Percentiles rank a stretch among this genome's conserved stretches.
Conservation (phyloP, 768 basidiomycete species). For the Amanita jacksonii region DNA sequence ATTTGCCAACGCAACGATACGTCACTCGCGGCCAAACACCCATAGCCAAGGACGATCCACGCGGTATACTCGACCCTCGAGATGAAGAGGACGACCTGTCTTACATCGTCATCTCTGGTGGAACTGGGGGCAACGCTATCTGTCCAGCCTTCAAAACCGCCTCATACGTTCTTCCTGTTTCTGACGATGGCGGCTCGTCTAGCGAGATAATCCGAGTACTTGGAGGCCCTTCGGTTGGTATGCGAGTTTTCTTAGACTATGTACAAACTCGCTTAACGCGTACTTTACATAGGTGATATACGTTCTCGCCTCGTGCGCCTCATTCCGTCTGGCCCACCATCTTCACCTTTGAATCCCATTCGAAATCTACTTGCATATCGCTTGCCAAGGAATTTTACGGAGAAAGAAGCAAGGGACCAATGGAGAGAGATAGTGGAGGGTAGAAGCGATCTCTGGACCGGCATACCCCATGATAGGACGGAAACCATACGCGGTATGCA, state of each 20-base stretch:
- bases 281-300: slow-evolving; percentile 59
- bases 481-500: slow-evolving; percentile 76
- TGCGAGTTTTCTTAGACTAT: slow-evolving; percentile 6
- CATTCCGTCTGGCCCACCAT: slow-evolving; percentile 55
- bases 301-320: slow-evolving; percentile 83
- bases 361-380: slow-evolving; percentile 72
- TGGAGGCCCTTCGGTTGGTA: slow-evolving; percentile 79
- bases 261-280: not conserved
- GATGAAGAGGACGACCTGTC: slow-evolving; percentile 24
- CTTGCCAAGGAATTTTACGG: slow-evolving; percentile 56
- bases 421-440: slow-evolving; percentile 95
- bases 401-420: slow-evolving; percentile 73
- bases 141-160: slow-evolving; percentile 74
- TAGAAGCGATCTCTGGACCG: slow-evolving; percentile 66
- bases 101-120: slow-evolving; percentile 79
- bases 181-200: slow-evolving; percentile 92
- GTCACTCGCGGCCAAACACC: not conserved
- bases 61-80: not conserved
- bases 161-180: slow-evolving; percentile 84
- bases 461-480: slow-evolving; percentile 83
- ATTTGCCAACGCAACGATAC: slow-evolving; percentile 47
- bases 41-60: not conserved
- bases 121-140: slow-evolving; percentile 91
- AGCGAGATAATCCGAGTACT: slow-evolving; percentile 91
- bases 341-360: slow-evolving; percentile 64